Conservation (phyloP, 495 filamentous ascomycete genomes). For the Baudoinia panamericana region DNA sequence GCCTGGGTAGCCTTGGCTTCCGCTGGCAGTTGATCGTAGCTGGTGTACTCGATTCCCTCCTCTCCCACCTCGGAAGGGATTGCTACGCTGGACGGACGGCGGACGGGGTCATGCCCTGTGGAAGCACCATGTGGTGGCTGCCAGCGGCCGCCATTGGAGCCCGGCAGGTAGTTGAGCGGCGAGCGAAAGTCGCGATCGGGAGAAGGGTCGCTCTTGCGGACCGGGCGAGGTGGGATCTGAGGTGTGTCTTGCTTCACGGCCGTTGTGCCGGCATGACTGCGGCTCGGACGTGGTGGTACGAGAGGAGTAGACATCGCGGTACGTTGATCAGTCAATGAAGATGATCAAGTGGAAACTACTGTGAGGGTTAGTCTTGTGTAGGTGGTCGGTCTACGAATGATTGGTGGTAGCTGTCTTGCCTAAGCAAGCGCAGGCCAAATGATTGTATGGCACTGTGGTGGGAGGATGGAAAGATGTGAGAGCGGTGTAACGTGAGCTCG, state of each 20-base stretch:
- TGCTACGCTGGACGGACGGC: conserved; percentile 55
- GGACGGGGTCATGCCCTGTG: conserved; percentile 35
- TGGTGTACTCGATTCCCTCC: conserved; percentile 79
- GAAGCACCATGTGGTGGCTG: conserved; percentile 33
- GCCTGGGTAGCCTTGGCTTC: conserved; percentile 11
- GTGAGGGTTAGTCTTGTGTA: conserved; percentile 1
- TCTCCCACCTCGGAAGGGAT: conserved; percentile 74
- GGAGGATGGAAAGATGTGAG: not conserved
- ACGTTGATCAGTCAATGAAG: conserved; percentile 6
- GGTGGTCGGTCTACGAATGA: not conserved
- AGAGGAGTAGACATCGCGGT: conserved; percentile 41
- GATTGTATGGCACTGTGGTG: not conserved
- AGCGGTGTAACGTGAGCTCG: not conserved
- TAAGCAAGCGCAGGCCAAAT: too few relatives aligned
- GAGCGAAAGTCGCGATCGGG: conserved; percentile 66
- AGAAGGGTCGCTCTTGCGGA: conserved; percentile 54
- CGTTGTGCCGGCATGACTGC: conserved; percentile 26
- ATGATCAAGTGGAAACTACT: conserved; percentile 3
- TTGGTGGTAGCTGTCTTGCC: too few relatives aligned
- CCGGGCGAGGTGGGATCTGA: conserved; percentile 60
- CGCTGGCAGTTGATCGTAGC: conserved; percentile 34
- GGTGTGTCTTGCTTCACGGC: conserved; percentile 33
- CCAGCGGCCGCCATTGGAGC: conserved; percentile 34
- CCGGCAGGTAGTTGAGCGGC: conserved; percentile 59
- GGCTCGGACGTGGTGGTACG: conserved; percentile 53